phyloP scores from a whole-genome alignment of 176 grass and related monocot genomes.

The Avena atlantica region DNA sequence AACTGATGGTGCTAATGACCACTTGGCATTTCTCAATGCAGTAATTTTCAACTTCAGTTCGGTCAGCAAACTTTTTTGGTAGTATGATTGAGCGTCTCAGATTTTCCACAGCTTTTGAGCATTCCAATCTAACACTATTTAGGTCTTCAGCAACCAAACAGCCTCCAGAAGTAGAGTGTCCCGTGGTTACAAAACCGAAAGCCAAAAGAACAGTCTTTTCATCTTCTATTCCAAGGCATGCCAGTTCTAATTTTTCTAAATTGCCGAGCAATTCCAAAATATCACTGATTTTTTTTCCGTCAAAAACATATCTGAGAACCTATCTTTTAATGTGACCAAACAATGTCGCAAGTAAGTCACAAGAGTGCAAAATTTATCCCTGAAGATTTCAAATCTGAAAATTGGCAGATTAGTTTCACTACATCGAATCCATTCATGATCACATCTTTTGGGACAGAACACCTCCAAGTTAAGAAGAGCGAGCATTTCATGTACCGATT shows the following conservation, averaged over 20 bases:
- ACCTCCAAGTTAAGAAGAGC: neutral
- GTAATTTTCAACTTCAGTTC: neutral
- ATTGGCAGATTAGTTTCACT: neutral
- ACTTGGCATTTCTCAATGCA: neutral
- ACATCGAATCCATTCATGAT: neutral
- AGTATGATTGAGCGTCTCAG: neutral
- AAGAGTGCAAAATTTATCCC: no score
- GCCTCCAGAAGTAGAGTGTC: neutral
- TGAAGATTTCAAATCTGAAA: no score
- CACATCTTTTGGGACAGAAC: neutral
- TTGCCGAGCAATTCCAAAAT: neutral
- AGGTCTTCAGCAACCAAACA: neutral
- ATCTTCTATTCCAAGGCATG: neutral
- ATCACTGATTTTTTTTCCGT: neutral
- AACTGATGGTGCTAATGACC: neutral
- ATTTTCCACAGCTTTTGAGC: neutral
- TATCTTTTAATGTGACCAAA: neutral
- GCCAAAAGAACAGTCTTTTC: neutral
- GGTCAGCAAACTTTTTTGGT: neutral
- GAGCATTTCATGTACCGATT: neutral
- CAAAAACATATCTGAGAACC: neutral
- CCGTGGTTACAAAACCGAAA: neutral
- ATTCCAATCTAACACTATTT: neutral
- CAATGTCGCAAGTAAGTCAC: neutral
- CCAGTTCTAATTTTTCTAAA: no score